Evolutionary conservation across 2,329 filamentous ascomycete genomes (phyloP), one percentile per base, ranked within the genome.

Genomic region (Fusarium pseudocircinatum): DNA sequence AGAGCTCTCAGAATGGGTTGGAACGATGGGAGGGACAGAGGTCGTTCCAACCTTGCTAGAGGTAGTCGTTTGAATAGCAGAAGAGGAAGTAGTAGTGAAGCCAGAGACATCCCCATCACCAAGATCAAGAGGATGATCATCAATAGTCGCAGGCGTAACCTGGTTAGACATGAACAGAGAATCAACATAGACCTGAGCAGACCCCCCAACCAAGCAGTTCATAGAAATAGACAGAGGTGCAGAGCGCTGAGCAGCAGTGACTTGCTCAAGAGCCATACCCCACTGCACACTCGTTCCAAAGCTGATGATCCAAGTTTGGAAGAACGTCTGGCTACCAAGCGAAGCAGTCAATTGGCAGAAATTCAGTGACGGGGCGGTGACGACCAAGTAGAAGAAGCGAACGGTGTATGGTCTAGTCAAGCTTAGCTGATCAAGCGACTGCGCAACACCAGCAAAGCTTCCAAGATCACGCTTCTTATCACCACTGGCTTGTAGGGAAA

Each of bases 161-260:
- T 68, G 44, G 24, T 73, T 73, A 18, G 70, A 73, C 53, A 74
- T 63, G 53, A 74, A 74, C n/a, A 74, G 53, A 2, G 70, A 69
- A 30, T 74, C 71, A n/a, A 74, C 44, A 5, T 70, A 70, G 2
- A 74, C 20, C n/a, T 62, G 44, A 24, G 66, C 63, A 2, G 63
- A 26, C 1, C 67, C 69, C 4, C 70, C 70, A 6, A 40, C 7
- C 0, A 60, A 2, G 7, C 71, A 74, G 11, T 37, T 42, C 37
- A 73, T 43, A 4, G 50, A 47, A 9, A 74, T 62, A 9, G 52
- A 52, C 9, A 74, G 47, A 18, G 43, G 24, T 12, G 62, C 63
- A 1, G 46, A 34, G 9, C 39, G 24, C 11, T 54, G 30, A 7
- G 59, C 44, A n/a, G 60, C 42, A 15, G 44, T 46, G 12, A 60